Evolutionary conservation across 306 rosid species (phyloP).

Genomic region (Acacia melanoxylon): DNA sequence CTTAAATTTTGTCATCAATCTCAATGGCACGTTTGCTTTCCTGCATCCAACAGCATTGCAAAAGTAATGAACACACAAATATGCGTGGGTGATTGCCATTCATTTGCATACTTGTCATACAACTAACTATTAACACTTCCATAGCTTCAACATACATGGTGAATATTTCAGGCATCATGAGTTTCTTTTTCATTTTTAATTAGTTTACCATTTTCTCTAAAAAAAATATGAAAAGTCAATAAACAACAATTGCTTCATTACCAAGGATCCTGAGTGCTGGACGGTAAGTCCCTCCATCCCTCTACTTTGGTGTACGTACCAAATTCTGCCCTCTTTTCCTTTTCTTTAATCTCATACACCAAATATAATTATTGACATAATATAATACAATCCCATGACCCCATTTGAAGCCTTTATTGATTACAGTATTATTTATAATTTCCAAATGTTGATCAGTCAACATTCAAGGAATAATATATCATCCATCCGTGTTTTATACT

Average conservation of each 20-base stretch:
- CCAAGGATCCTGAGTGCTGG: slow-evolving; percentile 3
- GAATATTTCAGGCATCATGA: too few species aligned
- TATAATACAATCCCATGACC: not conserved
- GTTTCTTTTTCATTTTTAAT: too few species aligned
- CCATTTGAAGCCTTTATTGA: not conserved
- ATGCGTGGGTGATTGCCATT: too few species aligned
- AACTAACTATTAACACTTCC: too few species aligned
- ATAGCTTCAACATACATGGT: too few species aligned
- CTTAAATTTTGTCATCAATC: not conserved
- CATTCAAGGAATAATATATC: not conserved
- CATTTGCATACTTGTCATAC: not conserved
- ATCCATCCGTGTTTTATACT: not conserved
- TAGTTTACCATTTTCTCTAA: too few species aligned
- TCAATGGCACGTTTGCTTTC: not conserved
- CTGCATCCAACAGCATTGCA: too few species aligned
- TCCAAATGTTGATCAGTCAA: not conserved
- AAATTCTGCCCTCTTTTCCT: not conserved
- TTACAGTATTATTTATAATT: too few species aligned
- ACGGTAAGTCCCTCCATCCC: not conserved
- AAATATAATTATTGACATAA: too few species aligned
- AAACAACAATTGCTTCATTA: not conserved
- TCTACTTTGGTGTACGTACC: not conserved
- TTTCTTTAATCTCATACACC: not conserved
- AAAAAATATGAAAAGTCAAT: too few species aligned
- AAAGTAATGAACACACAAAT: too few species aligned